phyloP scores from a whole-genome alignment of 352 stramenopile species.

The Globisporangium cederbergense region DNA sequence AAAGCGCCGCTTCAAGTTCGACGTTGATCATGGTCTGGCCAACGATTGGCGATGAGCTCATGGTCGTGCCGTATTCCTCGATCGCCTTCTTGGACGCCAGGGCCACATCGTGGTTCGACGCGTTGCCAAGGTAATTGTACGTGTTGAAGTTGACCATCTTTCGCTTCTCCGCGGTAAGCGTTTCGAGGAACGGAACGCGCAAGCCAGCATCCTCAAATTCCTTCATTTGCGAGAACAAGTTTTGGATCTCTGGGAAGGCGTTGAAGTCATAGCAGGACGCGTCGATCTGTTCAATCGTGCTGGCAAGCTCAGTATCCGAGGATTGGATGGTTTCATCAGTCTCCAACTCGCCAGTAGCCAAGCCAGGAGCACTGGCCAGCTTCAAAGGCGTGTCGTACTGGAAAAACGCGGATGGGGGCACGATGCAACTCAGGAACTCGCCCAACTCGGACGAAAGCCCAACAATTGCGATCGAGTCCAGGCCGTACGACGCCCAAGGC shows the following conservation, averaged over 20 bases:
- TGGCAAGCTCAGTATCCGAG: conserved; percentile 24
- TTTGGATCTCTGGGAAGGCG: conserved; percentile 60
- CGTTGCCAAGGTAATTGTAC: conserved; percentile 84
- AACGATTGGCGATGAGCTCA: conserved; percentile 81
- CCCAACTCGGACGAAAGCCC: conserved; percentile 58
- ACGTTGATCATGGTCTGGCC: conserved; percentile 70
- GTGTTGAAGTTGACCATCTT: conserved; percentile 85
- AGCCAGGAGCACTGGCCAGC: conserved; percentile 49
- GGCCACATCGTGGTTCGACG: conserved; percentile 48
- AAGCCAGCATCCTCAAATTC: conserved; percentile 72
- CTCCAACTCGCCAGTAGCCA: conserved; percentile 52
- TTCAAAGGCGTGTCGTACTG: conserved; percentile 64
- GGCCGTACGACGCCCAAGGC: conserved; percentile 56
- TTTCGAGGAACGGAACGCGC: conserved; percentile 65
- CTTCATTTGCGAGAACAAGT: conserved; percentile 64
- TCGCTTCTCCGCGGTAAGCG: conserved; percentile 62
- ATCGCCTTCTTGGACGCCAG: conserved; percentile 58
- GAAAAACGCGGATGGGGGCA: conserved; percentile 67
- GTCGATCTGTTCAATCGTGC: conserved; percentile 58
- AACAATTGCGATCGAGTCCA: conserved; percentile 71
- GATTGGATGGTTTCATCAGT: conserved; percentile 9
- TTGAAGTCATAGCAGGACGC: conserved; percentile 65
- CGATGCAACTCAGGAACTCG: conserved; percentile 65
- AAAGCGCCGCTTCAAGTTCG: conserved; percentile 61
- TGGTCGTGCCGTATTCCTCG: conserved; percentile 69